Evolutionary conservation across 1,284 basidiomycete genomes (phyloP), one percentile per base, ranked within the genome.

Genomic region (Malassezia globosa): DNA sequence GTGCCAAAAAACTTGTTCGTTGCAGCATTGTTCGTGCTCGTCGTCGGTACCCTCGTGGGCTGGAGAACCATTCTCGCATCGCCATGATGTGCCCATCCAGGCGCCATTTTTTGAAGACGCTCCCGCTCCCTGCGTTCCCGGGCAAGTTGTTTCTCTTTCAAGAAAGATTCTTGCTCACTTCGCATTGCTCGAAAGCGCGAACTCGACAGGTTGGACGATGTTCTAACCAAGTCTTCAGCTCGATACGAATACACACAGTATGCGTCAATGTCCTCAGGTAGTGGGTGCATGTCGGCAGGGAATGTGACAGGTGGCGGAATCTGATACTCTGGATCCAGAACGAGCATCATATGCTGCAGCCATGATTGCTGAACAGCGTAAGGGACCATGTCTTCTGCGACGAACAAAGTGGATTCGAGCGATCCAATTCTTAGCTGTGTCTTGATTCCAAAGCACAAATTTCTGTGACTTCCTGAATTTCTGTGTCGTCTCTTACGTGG

Each of bases 211-310:
- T n/a, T 27, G 18, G 31, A 5, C 5, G 26, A 10, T 11, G 10
- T 29, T 6, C 39, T 22, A 1, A 46, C 46, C 13, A 42, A n/a
- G n/a, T 47, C 45, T 24, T 52, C 50, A 2, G 41, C 38, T 1
- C 29, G 5, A 26, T 46, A 52, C 1, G 50, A 43, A 26, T 52
- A 52, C 16, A 23, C 39, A 21, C 26, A 52, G 38, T 52, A 52
- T 5, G 44, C 50, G 5, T 52, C 50, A 7, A 52, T 29, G 31
- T 34, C 25, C 13, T 36, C 33, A 5, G 50, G 50, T 2, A 52
- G 40, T 11, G 50, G 50, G 14, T 52, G 50, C 22, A 46, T 22
- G 16, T 47, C 36, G 4, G 18, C 14, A 2, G 44, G 34, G 10
- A 23, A 11, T 5, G 16, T 24, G 5, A 52, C 19, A 3, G 35